phyloP scores from a whole-genome alignment of 805 yeast species.

The Yarrowia deformans region DNA sequence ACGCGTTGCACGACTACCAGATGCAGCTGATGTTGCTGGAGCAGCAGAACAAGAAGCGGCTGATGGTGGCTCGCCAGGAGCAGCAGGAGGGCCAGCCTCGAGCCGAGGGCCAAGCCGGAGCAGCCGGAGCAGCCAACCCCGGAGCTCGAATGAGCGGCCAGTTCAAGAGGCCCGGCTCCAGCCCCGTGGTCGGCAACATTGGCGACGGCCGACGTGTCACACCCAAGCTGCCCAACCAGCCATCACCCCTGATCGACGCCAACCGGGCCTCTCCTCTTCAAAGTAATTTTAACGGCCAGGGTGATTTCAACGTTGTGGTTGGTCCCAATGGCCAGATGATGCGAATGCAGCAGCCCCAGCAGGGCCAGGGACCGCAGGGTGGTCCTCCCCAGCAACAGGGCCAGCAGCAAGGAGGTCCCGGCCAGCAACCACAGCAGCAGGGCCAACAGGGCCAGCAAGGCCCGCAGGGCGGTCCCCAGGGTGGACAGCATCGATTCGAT shows the following conservation, averaged over 20 bases:
- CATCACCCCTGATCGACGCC: slow-evolving; percentile 45
- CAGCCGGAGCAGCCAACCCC: slow-evolving; percentile 26
- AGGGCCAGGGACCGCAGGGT: slow-evolving; percentile 26
- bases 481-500: slow-evolving; percentile 34
- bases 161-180: slow-evolving; percentile 36
- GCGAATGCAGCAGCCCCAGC: slow-evolving; percentile 43
- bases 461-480: not conserved
- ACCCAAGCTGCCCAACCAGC: slow-evolving; percentile 48
- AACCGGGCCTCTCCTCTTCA: slow-evolving; percentile 48
- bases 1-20: slow-evolving; percentile 82
- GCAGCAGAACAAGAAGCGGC: slow-evolving; percentile 73
- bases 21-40: slow-evolving; percentile 78
- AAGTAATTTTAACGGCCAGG: slow-evolving; percentile 44
- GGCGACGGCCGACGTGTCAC: slow-evolving; percentile 44
- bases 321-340: slow-evolving; percentile 46
- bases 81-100: slow-evolving; percentile 47
- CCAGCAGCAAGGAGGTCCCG: slow-evolving; percentile 29
- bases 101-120: slow-evolving; percentile 36
- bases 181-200: slow-evolving; percentile 35
- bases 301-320: slow-evolving; percentile 49
- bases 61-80: slow-evolving; percentile 54
- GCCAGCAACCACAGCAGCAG: slow-evolving; percentile 39
- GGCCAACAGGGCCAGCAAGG: slow-evolving; percentile 8
- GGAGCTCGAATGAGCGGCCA: slow-evolving; percentile 27
- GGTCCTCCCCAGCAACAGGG: slow-evolving; percentile 33